Conservation (phyloP, 169 alveolate species). For the Plasmodium inui region DNA sequence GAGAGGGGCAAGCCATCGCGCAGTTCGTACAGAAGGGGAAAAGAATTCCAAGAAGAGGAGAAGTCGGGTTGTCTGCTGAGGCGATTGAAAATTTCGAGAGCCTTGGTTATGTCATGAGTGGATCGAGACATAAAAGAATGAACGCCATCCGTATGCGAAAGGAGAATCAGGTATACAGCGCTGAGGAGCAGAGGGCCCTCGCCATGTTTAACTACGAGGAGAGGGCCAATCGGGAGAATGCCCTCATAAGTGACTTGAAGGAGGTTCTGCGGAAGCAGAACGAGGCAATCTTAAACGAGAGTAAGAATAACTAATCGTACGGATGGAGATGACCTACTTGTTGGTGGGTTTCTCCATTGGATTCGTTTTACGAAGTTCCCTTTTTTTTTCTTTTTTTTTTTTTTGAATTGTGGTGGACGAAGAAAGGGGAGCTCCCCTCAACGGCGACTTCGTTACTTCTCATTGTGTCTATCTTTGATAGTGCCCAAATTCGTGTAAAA, state of each 20-base stretch:
- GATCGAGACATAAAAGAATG: constrained; percentile 90
- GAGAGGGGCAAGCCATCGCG: constrained; percentile 91
- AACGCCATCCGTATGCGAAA: constrained; percentile 92
- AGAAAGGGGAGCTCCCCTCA: background rate
- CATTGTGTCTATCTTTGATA: background rate
- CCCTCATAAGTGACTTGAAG: constrained; percentile 85
- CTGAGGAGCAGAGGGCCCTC: constrained; percentile 88
- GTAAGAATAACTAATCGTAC: background rate
- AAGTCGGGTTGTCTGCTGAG: constrained; percentile 94
- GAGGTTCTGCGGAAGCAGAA: constrained; percentile 81
- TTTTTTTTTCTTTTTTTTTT: constrained; percentile 2
- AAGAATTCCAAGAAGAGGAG: constrained; percentile 94
- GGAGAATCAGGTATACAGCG: constrained; percentile 88
- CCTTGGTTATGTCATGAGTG: constrained; percentile 95
- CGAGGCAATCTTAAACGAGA: constrained; percentile 59
- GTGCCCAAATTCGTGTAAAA: background rate
- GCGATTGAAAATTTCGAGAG: constrained; percentile 91
- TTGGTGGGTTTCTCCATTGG: background rate
- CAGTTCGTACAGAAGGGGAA: constrained; percentile 90
- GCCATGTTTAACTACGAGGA: constrained; percentile 87
- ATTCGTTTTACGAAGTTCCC: background rate
- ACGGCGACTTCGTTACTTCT: background rate
- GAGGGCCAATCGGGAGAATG: constrained; percentile 85
- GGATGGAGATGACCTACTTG: background rate
- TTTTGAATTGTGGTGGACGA: background rate